phyloP scores from a whole-genome alignment of 2,329 filamentous ascomycete species.

The Epichloe typhina region DNA sequence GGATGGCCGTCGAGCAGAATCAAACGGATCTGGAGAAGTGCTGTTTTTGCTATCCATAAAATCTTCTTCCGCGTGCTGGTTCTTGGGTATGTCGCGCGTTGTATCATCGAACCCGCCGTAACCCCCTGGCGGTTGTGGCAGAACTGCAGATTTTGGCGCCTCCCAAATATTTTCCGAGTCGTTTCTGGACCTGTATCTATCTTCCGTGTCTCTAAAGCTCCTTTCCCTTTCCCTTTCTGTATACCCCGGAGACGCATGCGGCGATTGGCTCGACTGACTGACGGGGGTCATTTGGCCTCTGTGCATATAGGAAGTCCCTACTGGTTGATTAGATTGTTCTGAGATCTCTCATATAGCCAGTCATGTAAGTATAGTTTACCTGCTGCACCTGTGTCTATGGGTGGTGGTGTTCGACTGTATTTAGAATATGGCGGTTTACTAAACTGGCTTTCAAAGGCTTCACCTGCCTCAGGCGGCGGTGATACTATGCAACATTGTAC shows the following conservation, averaged over 20 bases:
- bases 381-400: conserved; percentile 37
- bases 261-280: conserved; percentile 46
- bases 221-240: conserved; percentile 27
- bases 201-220: conserved; percentile 29
- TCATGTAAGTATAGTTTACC: conserved; percentile 26
- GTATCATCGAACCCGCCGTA: conserved; percentile 32
- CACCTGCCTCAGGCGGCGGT: conserved; percentile 22
- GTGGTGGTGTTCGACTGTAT: conserved; percentile 28
- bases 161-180: background rate
- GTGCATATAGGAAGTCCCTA: conserved; percentile 26
- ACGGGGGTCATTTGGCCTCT: conserved; percentile 49
- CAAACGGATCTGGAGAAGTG: conserved; percentile 55
- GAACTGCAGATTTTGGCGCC: background rate
- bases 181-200: conserved; percentile 27
- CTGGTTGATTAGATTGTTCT: background rate
- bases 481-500: conserved; percentile 16
- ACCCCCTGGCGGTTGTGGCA: conserved; percentile 27
- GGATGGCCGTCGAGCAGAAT: conserved; percentile 27
- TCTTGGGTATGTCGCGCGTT: conserved; percentile 3
- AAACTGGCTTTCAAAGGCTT: conserved; percentile 14
- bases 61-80: conserved; percentile 14
- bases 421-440: conserved; percentile 20
- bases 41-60: conserved; percentile 50
- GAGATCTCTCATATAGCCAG: background rate
- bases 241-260: conserved; percentile 50